These are phyloP conservation scores for Gossypium stocksii DNA, from an alignment of 345 rosid species.

Conservation along the genomic window DNA sequence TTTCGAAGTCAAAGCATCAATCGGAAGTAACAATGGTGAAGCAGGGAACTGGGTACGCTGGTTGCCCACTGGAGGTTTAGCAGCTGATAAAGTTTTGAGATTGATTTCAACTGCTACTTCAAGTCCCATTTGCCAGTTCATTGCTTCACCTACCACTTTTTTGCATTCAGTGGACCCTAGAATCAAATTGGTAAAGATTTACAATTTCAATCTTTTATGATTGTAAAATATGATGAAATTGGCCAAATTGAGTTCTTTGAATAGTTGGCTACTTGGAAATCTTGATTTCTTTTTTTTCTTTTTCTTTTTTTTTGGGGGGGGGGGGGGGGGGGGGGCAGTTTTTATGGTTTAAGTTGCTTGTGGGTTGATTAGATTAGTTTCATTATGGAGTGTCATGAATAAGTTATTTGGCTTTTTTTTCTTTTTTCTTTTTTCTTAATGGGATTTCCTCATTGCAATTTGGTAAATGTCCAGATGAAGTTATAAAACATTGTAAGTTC, in stretches of 20 bases:
- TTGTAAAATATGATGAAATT: neutral
- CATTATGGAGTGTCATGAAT: neutral
- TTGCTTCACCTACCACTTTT: constrained; percentile 75
- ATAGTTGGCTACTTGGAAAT: neutral
- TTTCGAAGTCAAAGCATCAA: constrained; percentile 35
- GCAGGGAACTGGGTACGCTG: constrained; percentile 50
- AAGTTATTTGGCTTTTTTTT: neutral
- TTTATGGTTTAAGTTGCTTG: neutral
- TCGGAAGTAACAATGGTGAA: constrained; percentile 25
- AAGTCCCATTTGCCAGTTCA: constrained; percentile 83
- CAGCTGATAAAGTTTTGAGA: constrained; percentile 71
- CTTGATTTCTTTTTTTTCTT: neutral
- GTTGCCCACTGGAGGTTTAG: constrained; percentile 51
- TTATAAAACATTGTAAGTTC: neutral
- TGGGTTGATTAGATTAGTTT: neutral
- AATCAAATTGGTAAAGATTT: constrained; percentile 60
- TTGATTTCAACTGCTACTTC: constrained; percentile 72
- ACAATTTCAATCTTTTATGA: neutral
- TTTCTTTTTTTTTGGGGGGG: too few relatives aligned
- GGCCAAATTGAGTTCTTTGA: neutral
- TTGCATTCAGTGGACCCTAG: constrained; percentile 84
- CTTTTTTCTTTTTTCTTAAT: neutral
- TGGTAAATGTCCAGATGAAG: neutral
- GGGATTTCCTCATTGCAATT: neutral
- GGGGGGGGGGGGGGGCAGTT: neutral